Evolutionary conservation across 306 rosid species (phyloP), one percentile per base, ranked within the genome.

Genomic region (Alnus rubra): DNA sequence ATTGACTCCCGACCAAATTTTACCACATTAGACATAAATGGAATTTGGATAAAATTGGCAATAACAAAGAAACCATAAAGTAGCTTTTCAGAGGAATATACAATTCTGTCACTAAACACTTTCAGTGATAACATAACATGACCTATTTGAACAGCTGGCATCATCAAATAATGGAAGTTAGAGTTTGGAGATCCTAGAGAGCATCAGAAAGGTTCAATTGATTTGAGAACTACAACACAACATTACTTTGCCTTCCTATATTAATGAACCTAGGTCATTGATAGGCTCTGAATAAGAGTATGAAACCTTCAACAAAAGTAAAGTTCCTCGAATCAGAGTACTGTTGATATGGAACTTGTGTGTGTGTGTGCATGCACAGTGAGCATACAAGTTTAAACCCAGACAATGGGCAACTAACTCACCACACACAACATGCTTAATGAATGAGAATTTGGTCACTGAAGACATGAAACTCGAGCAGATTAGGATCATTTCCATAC

Each of bases 401-500:
- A 4, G 13, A 59, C 37, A 59, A 59, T 28, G 15, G 0, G 37
- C 65, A 19, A 59, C 39, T 55, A 59, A 59, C 14, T 42, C 50
- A 18, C 71, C 23, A 8, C 6, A 15, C 50, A 42, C 72, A 67
- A 68, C 31, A 68, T 39, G 9, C 12, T 68, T 8, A 39, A 39
- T 68, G 16, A 71, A 59, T n/a, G 56, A 28, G 37, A 68, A 60
- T 30, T 39, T 67, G 47, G 23, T 4, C 67, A 76, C n/a, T 8
- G 62, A 75, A 56, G n/a, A 79, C 11, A 50, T 18, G 45, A 80
- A 80, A 73, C 30, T 54, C 7, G 49, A 68, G 72, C 54, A 76
- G 59, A 75, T 7, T 50, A 73, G 83, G 75, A 35, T 33, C 9
- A 80, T 78, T 76, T 78, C 2, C 81, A 78, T 91, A 92, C 97